These are phyloP conservation scores for Wickerhamiella lipophila DNA, from an alignment of 805 yeast genomes.

Conservation along the genomic window DNA sequence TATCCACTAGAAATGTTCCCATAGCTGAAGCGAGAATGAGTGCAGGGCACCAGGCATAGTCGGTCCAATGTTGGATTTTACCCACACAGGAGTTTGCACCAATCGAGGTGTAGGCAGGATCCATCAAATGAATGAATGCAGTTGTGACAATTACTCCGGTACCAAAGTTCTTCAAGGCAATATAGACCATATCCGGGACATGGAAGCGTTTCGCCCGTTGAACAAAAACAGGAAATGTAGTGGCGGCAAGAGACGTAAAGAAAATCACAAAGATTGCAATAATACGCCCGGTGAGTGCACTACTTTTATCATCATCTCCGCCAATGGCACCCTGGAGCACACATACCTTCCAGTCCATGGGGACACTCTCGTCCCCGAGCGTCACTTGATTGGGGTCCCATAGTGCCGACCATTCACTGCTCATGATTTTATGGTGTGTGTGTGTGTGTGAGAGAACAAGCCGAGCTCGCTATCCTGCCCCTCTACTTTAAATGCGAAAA, in stretches of 20 bases:
- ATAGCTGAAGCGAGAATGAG: slow-evolving; percentile 39
- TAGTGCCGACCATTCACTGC: slow-evolving; percentile 17
- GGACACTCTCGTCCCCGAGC: slow-evolving; percentile 23
- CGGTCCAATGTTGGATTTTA: slow-evolving; percentile 35
- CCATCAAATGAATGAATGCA: slow-evolving; percentile 54
- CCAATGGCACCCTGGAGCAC: slow-evolving; percentile 33
- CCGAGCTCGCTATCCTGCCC: too few species aligned
- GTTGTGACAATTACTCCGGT: slow-evolving; percentile 70
- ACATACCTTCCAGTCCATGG: slow-evolving; percentile 34
- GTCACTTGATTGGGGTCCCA: slow-evolving; percentile 28
- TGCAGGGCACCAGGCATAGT: slow-evolving; percentile 45
- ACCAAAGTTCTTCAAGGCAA: slow-evolving; percentile 41
- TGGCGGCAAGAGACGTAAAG: slow-evolving; percentile 34
- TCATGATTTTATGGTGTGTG: slow-evolving; percentile 2
- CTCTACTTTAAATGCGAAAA: too few species aligned
- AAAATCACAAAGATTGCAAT: slow-evolving; percentile 44
- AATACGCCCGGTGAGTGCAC: slow-evolving; percentile 41
- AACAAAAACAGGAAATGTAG: slow-evolving; percentile 36
- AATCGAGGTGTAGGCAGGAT: slow-evolving; percentile 29
- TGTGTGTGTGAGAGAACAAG: too few species aligned
- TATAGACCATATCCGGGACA: slow-evolving; percentile 27
- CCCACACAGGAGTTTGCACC: slow-evolving; percentile 32
- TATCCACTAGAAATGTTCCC: slow-evolving; percentile 37
- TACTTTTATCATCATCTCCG: slow-evolving; percentile 34
- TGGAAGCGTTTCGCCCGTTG: slow-evolving; percentile 19